Conservation (phyloP, 2,329 filamentous ascomycete genomes). For the Aspergillaceae sp. region DNA sequence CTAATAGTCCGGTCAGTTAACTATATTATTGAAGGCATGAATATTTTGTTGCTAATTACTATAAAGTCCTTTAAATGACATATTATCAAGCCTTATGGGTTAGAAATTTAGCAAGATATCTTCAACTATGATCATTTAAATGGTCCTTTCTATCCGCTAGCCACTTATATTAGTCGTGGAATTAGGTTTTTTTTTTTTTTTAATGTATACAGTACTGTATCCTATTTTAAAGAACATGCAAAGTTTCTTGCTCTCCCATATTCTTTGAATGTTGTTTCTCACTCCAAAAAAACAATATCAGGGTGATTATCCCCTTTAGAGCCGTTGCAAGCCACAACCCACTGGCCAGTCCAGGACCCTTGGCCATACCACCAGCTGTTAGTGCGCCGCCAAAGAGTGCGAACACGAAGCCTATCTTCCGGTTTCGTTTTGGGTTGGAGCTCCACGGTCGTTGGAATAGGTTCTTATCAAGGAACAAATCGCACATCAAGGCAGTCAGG, state of each 20-base stretch:
- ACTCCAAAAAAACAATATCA: slow-evolving; percentile 20
- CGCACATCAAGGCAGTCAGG: slow-evolving; percentile 14
- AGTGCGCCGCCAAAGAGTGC: slow-evolving; percentile 22
- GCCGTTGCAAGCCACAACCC: slow-evolving; percentile 22
- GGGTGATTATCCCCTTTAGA: slow-evolving; percentile 16
- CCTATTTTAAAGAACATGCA: no score
- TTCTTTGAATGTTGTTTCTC: background rate
- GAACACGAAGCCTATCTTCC: slow-evolving; percentile 17
- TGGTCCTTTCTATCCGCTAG: no score
- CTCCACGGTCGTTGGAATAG: slow-evolving; percentile 7
- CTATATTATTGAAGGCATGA: background rate
- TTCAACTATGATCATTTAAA: no score
- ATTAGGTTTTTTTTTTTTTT: no score
- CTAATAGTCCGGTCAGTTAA: background rate
- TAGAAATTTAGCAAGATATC: no score
- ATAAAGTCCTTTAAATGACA: no score
- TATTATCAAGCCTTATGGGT: no score
- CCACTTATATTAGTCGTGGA: no score
- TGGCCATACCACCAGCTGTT: slow-evolving; percentile 22
- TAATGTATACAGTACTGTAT: no score
- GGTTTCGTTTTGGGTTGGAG: slow-evolving; percentile 10
- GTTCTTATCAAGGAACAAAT: slow-evolving; percentile 19
- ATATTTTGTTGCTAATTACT: background rate
- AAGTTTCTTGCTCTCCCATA: no score
- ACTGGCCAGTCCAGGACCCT: slow-evolving; percentile 15